Evolutionary conservation across 768 basidiomycete genomes (phyloP).

Genomic region (Trametopsis cervina): DNA sequence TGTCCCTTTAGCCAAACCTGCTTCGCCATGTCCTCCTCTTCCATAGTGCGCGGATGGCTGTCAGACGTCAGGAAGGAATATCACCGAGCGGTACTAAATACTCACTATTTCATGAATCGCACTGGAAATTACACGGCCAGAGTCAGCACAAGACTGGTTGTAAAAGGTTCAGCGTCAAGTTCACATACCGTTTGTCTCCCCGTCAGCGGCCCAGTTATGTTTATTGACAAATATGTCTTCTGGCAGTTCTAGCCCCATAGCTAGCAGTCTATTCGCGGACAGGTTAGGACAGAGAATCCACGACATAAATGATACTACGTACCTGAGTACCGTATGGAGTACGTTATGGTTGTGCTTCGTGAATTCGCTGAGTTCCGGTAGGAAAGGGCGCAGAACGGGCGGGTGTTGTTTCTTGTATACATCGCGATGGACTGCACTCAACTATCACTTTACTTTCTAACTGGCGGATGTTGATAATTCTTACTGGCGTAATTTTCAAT

Average conservation of each 20-base stretch:
- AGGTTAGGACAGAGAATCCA: background rate
- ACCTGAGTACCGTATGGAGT: slow-evolving; percentile 23
- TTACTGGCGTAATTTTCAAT: slow-evolving; percentile 38
- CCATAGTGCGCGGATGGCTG: slow-evolving; percentile 27
- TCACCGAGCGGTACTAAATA: background rate
- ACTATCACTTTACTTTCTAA: background rate
- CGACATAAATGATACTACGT: background rate
- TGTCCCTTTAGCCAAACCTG: slow-evolving; percentile 34
- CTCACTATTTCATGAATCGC: slow-evolving; percentile 64
- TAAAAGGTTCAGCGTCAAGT: slow-evolving; percentile 6
- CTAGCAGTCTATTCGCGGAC: slow-evolving; percentile 22
- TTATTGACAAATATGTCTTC: slow-evolving; percentile 27
- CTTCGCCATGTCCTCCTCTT: slow-evolving; percentile 25
- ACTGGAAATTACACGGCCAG: slow-evolving; percentile 27
- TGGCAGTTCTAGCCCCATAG: slow-evolving; percentile 26
- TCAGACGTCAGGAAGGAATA: background rate
- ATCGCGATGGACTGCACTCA: slow-evolving; percentile 20
- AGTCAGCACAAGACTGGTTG: background rate
- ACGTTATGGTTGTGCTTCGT: slow-evolving; percentile 25
- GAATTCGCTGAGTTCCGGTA: slow-evolving; percentile 26
- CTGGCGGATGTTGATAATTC: slow-evolving; percentile 7
- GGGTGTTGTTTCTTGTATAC: slow-evolving; percentile 24
- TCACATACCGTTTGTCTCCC: slow-evolving; percentile 26
- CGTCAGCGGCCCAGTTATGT: slow-evolving; percentile 21
- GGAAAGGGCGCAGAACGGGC: slow-evolving; percentile 20